Conservation (phyloP, 805 yeast genomes). For the Naumovozyma dairenensis region DNA sequence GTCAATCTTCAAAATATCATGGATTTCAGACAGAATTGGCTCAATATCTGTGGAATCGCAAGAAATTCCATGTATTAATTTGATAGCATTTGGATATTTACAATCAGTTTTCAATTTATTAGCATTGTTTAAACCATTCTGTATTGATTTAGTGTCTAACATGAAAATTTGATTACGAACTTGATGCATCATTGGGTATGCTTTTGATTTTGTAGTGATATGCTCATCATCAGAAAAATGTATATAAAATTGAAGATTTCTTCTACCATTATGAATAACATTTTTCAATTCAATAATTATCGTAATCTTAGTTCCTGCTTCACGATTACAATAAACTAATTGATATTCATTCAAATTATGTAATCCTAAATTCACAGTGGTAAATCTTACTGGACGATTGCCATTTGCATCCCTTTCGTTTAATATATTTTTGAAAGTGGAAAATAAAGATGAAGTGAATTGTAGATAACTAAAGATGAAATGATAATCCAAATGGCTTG, state of each 20-base stretch:
- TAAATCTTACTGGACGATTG: constrained; percentile 5
- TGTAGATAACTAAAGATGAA: constrained; percentile 28
- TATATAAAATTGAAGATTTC: constrained; percentile 19
- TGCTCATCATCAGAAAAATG: constrained; percentile 27
- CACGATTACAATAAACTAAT: constrained; percentile 20
- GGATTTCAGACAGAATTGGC: constrained; percentile 20
- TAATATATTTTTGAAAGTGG: constrained; percentile 13
- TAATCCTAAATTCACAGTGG: constrained; percentile 19
- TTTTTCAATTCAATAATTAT: constrained; percentile 23
- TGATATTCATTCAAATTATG: constrained; percentile 26
- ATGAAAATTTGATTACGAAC: constrained; percentile 24
- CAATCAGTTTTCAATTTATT: constrained; percentile 1
- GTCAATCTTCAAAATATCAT: constrained; percentile 11
- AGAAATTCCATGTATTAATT: constrained; percentile 23
- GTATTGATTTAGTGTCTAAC: constrained; percentile 12
- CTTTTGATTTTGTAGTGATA: constrained; percentile 19
- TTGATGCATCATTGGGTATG: constrained; percentile 23
- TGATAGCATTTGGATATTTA: constrained; percentile 14
- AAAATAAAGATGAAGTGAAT: constrained; percentile 26
- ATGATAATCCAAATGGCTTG: constrained; percentile 23
- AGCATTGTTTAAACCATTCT: constrained; percentile 1
- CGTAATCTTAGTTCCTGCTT: constrained; percentile 20
- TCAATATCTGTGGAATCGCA: constrained; percentile 25
- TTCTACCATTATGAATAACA: constrained; percentile 20
- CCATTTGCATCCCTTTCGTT: constrained; percentile 5